phyloP scores from a whole-genome alignment of 805 yeast species.

The Candida oleophila region DNA sequence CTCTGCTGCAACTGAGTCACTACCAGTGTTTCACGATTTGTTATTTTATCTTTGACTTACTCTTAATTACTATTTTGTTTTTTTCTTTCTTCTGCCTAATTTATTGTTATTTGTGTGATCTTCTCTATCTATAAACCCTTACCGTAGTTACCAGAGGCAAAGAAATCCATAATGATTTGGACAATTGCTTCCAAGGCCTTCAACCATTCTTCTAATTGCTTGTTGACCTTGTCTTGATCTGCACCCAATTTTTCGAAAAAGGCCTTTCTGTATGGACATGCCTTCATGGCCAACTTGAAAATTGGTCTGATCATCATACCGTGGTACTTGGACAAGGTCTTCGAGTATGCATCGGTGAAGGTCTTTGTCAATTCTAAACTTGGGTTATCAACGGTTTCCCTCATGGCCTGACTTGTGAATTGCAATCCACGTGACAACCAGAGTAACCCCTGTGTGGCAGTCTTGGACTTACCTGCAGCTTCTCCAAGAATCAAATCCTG shows the following conservation, averaged over 20 bases:
- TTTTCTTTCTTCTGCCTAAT: not conserved
- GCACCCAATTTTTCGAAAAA: slow-evolving; percentile 80
- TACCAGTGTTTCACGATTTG: too few species aligned
- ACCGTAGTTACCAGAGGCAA: slow-evolving; percentile 79
- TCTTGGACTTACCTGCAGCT: slow-evolving; percentile 62
- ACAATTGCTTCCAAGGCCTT: slow-evolving; percentile 75
- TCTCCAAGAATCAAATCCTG: slow-evolving; percentile 78
- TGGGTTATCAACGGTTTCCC: slow-evolving; percentile 70
- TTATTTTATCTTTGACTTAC: too few species aligned
- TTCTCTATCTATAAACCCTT: slow-evolving; percentile 64
- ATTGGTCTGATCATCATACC: slow-evolving; percentile 80
- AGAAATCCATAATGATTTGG: slow-evolving; percentile 68
- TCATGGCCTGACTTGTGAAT: slow-evolving; percentile 88
- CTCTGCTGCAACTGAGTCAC: too few species aligned
- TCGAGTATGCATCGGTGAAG: slow-evolving; percentile 80
- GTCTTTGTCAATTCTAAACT: slow-evolving; percentile 66
- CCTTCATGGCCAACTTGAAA: slow-evolving; percentile 92
- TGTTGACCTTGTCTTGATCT: slow-evolving; percentile 64
- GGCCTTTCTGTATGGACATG: slow-evolving; percentile 87
- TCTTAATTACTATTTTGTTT: too few species aligned
- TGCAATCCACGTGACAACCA: slow-evolving; percentile 86
- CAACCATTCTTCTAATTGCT: slow-evolving; percentile 72
- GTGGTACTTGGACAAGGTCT: slow-evolving; percentile 80
- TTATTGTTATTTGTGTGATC: not conserved
- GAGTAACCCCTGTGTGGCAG: slow-evolving; percentile 86